Conservation (phyloP, 164 flowering plant species). For the Pachysandra terminalis region DNA sequence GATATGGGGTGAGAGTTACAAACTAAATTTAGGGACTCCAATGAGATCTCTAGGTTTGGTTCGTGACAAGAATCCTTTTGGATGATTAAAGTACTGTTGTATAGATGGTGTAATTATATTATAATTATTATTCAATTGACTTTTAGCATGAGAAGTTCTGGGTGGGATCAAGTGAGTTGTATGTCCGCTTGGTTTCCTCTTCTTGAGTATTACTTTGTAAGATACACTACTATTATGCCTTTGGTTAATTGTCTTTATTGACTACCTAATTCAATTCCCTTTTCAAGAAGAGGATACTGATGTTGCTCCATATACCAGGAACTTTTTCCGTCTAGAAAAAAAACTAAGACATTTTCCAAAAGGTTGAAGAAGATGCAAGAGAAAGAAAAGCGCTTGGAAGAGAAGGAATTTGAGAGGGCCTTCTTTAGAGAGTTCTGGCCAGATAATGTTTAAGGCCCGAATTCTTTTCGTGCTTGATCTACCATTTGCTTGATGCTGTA, state of each 20-base stretch:
- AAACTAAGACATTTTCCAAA: slow-evolving; percentile 48
- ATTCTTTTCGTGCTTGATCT: background rate
- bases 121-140: background rate
- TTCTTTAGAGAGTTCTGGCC: slow-evolving; percentile 92
- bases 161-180: background rate
- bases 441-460: slow-evolving; percentile 66
- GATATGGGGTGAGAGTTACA: too few relatives aligned
- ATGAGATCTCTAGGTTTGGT: too few relatives aligned
- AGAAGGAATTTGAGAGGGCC: slow-evolving; percentile 71
- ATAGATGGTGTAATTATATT: background rate
- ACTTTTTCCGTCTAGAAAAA: slow-evolving; percentile 27
- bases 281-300: background rate
- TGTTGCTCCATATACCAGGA: slow-evolving; percentile 27
- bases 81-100: too few relatives aligned
- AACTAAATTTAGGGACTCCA: too few relatives aligned
- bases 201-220: too few relatives aligned
- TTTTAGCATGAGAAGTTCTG: background rate
- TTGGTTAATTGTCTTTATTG: background rate
- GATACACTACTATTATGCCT: background rate
- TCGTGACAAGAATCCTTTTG: too few relatives aligned
- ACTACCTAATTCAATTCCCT: background rate
- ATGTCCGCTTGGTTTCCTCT: background rate
- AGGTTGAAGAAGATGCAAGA: slow-evolving; percentile 63
- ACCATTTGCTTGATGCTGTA: background rate
- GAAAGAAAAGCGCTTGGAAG: slow-evolving; percentile 52